A percentile compares a stretch with the other conserved stretches of the same genome.
phyloP scores from a whole-genome alignment of 2,329 filamentous ascomycete genomes.

The Coniochaeta pulveracea region DNA sequence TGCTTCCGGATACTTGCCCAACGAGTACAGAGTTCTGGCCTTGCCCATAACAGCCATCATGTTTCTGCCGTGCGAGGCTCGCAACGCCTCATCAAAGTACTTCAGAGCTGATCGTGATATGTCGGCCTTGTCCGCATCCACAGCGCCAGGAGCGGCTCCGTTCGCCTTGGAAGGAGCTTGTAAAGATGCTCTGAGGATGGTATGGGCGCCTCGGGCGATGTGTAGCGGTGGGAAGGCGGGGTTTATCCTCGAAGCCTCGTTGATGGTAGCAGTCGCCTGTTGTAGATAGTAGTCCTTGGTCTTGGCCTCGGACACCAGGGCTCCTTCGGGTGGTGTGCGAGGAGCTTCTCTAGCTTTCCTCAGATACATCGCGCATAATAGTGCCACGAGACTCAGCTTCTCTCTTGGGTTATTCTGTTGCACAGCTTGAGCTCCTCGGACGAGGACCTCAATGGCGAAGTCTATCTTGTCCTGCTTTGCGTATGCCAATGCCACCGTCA shows the following conservation, averaged over 20 bases:
- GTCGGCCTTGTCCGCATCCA: constrained; percentile 66
- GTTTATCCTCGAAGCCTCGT: constrained; percentile 91
- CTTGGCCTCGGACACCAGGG: constrained; percentile 58
- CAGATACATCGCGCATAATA: constrained; percentile 83
- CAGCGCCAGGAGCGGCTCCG: constrained; percentile 36
- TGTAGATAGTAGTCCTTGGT: constrained; percentile 92
- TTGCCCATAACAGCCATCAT: constrained; percentile 88
- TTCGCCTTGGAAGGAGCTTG: constrained; percentile 61
- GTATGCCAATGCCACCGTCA: constrained; percentile 94
- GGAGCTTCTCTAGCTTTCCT: constrained; percentile 78
- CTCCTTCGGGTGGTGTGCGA: constrained; percentile 49
- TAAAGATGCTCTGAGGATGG: constrained; percentile 76
- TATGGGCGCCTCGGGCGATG: constrained; percentile 80
- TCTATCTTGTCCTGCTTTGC: constrained; percentile 93
- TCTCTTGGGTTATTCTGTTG: constrained; percentile 66
- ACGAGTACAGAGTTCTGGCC: constrained; percentile 73
- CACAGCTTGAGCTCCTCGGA: constrained; percentile 61
- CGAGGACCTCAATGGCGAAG: constrained; percentile 63
- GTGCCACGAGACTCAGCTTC: constrained; percentile 73
- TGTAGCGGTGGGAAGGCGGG: constrained; percentile 86
- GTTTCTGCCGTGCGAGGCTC: constrained; percentile 75
- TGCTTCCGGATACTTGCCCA: constrained; percentile 77
- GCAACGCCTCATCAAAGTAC: constrained; percentile 87
- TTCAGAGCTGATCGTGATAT: constrained; percentile 77
- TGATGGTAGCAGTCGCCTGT: constrained; percentile 79